A percentile compares a stretch with the other conserved stretches of the same genome.
Evolutionary conservation across 768 basidiomycete genomes (phyloP).

Genomic region (Leccinum variicolor): DNA sequence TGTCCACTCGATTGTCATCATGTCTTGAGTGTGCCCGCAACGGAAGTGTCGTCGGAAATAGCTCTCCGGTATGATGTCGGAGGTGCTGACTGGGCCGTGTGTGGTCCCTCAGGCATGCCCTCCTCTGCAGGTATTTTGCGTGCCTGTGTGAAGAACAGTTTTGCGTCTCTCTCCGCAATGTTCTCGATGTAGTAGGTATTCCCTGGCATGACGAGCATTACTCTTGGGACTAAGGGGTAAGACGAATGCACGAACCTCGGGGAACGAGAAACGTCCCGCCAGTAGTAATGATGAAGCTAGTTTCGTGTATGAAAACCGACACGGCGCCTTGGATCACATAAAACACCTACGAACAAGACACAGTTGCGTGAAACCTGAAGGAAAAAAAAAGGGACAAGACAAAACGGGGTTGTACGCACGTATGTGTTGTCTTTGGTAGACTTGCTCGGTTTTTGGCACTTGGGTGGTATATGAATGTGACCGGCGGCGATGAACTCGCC

Average conservation of each 20-base stretch:
- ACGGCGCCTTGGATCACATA: slow-evolving; percentile 88
- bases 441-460: slow-evolving; percentile 82
- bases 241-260: slow-evolving; percentile 54
- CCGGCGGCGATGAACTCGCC: slow-evolving; percentile 91
- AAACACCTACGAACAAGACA: slow-evolving; percentile 48
- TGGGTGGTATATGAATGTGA: slow-evolving; percentile 75
- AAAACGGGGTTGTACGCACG: slow-evolving; percentile 43
- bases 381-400: neutral
- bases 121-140: slow-evolving; percentile 44
- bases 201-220: slow-evolving; percentile 41
- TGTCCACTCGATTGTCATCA: neutral
- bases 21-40: slow-evolving; percentile 15
- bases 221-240: neutral
- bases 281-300: slow-evolving; percentile 69
- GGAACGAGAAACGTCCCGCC: slow-evolving; percentile 91
- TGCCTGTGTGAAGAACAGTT: slow-evolving; percentile 91
- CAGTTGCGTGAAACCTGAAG: neutral
- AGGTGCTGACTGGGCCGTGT: slow-evolving; percentile 28
- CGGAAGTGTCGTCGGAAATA: slow-evolving; percentile 22
- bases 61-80: slow-evolving; percentile 28
- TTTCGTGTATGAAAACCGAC: slow-evolving; percentile 78
- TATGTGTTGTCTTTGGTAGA: slow-evolving; percentile 92
- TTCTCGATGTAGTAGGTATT: slow-evolving; percentile 92
- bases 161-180: slow-evolving; percentile 73
- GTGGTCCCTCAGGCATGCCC: slow-evolving; percentile 15